Evolutionary conservation across 179 eudicot species (phyloP), one percentile per base, ranked within the genome.

Genomic region (Corrigiola litoralis): DNA sequence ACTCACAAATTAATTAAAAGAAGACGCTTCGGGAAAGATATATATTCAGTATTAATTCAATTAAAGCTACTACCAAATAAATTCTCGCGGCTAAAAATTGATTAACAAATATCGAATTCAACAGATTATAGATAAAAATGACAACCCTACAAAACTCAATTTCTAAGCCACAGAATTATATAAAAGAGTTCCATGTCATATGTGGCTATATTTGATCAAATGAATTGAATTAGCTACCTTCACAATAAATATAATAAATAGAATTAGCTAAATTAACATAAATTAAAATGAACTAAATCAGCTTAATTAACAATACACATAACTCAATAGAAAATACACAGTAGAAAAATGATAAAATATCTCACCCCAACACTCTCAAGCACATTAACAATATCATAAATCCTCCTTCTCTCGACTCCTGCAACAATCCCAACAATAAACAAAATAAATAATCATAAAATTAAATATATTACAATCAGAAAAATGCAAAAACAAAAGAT

Each of bases 321-420:
- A n/a, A n/a, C n/a, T n/a, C n/a, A n/a, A n/a, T 7, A 38, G 18
- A 14, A 13, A 25, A 58, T 52, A 14, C 0, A 18, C 53, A 6
- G 27, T 0, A 1, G 8, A n/a, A 10, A 17, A 66, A 50, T 47
- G 32, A 53, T 45, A 58, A 24, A 18, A 69, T 66, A 79, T 77
- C 88, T 81, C 78, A 91, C 99, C 65, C 97, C 97, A 75, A 91
- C 83, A 58, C 97, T 95, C 66, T 95, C 99, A 33, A 95, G 68
- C 12, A 95, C 96, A 72, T 95, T 95, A 47, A 95, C 99, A 8
- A 95, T 95, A 49, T 95, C 99, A 49, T 95, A 95, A 81, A 95
- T 95, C 88, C 99, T 87, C 52, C 99, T 81, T 78, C 97, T 86
- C 79, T 95, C 97, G 61, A 95, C 99, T 33, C 95, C 99, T 95